Evolutionary conservation across 352 stramenopile species (phyloP), one percentile per base, ranked within the genome.

Genomic region (Phytopythium litorale): DNA sequence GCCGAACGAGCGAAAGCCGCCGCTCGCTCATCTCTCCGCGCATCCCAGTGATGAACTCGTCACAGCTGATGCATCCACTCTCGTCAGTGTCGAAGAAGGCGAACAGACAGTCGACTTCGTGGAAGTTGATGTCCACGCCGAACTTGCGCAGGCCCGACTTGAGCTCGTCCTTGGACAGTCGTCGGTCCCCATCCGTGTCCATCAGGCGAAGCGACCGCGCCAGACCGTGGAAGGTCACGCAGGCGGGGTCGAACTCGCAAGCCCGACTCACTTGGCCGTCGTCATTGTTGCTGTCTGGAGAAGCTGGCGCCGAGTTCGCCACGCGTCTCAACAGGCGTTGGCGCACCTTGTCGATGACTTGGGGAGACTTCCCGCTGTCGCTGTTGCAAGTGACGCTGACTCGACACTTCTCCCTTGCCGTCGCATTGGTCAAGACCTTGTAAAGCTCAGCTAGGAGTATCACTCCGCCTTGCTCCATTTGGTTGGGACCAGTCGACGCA

Each of bases 31-130:
- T 52, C 9, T 77, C 30, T 8, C 72, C 78, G n/a, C 79, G 71
- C 45, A 89, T 73, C 13, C 66, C 73, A 3, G 77, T 54, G 5
- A 97, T 58, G 51, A 97, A 93, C 50, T 89, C 70, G 37, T 94
- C 79, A 54, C 68, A 89, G 66, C 79, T 82, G 50, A 97, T 81
- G 21, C 72, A 81, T 12, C 87, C 86, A 28, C 66, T 76, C 19
- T 72, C 67, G 54, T 93, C 78, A 0, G 64, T 56, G 62, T 95
- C 84, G 49, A 94, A 89, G 58, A 75, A 78, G 18, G 68, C 70
- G 60, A 93, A 93, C 23, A 94, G 56, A 58, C 79, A 78, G 58
- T 90, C 81, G 4, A 90, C 49, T 46, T 90, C 78, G 40, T 83
- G 79, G 50, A 84, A 82, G 48, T 72, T 81, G 62, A 88, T 60